A percentile compares a stretch with the other conserved stretches of the same genome.
Evolutionary conservation across 1,139 yeast species (phyloP).

Genomic region (Sugiyamaella neomexicana): DNA sequence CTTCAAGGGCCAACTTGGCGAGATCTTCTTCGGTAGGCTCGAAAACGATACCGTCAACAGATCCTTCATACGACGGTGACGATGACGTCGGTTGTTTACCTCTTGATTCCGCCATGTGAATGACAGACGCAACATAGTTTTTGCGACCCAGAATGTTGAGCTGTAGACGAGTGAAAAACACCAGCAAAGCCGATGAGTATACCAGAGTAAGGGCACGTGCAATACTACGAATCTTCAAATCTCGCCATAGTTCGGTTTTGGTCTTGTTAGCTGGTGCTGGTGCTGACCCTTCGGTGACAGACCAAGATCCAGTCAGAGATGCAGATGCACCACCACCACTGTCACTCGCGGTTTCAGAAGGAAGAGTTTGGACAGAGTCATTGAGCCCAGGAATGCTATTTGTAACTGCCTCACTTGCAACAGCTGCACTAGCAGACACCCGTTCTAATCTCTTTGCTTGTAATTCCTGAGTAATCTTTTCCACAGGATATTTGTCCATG

Average conservation of each 20-base stretch:
- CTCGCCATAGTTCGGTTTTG: conserved; percentile 82
- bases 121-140: conserved; percentile 78
- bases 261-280: conserved; percentile 40
- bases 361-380: conserved; percentile 25
- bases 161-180: conserved; percentile 79
- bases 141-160: conserved; percentile 84
- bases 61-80: too few relatives aligned
- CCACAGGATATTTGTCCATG: conserved; percentile 65
- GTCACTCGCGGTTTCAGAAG: conserved; percentile 11
- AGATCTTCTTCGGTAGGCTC: conserved; percentile 32
- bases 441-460: conserved; percentile 56
- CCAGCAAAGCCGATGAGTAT: conserved; percentile 67
- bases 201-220: conserved; percentile 71
- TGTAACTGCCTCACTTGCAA: conserved; percentile 21
- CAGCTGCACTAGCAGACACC: conserved; percentile 20
- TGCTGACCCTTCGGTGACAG: conserved; percentile 3
- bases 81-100: conserved; percentile 33
- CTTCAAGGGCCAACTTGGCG: conserved; percentile 32
- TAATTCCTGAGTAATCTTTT: conserved; percentile 67
- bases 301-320: conserved; percentile 16
- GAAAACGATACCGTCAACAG: conserved; percentile 27
- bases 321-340: not conserved
- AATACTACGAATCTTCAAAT: conserved; percentile 71
- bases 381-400: conserved; percentile 11
- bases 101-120: conserved; percentile 54